Base-by-base conservation (phyloP, 495 filamentous ascomycete species). In the Cercophora scortea region DNA sequence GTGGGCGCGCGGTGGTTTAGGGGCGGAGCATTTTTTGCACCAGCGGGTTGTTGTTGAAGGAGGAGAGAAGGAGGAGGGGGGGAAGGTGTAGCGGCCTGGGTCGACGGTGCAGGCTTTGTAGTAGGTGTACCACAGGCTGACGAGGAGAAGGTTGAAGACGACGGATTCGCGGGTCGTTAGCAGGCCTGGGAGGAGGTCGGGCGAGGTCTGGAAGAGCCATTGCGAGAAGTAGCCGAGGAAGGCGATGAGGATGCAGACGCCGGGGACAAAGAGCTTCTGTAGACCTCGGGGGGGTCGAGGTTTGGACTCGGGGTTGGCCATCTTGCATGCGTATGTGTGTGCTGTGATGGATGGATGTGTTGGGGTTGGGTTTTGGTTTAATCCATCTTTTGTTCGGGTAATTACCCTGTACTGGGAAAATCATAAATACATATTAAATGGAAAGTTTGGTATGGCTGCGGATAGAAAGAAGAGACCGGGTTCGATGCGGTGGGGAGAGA, bases 161-260 rank as follows among this genome's bases (percentile, higher is more conserved):
- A 82, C 68, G 17, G 72, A 60, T 68, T 96, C 73, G 44, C 67
- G 67, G 18, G 59, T 61, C n/a, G 73, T 76, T 18, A 95, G 76
- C 0, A 87, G 83, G 16, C 77, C 79, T 0, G 87, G 84, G 45
- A 87, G 75, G 36, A 93, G 81, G 55, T 82, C 75, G 8, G 67
- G 61, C 13, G 71, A 57, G 56, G 50, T 55, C n/a, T 78, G 66
- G 64, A 98, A 92, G 45, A 95, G 80, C 58, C 78, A 79, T 68
- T 96, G 93, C 1, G 92, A 90, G 15, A 78, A 77, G 75, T 92
- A 96, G 35, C 86, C 81, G 7, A 96, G 83, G 61, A 94, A 91
- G 56, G 67, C 66, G 57, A 95, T 88, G 33, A 95, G 71, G 5
- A 71, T 10, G 45, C 71, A 83, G 38, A 88, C 87, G n/a, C 70